Base-by-base conservation (phyloP, 345 rosid species). In the Theobroma cacao region DNA sequence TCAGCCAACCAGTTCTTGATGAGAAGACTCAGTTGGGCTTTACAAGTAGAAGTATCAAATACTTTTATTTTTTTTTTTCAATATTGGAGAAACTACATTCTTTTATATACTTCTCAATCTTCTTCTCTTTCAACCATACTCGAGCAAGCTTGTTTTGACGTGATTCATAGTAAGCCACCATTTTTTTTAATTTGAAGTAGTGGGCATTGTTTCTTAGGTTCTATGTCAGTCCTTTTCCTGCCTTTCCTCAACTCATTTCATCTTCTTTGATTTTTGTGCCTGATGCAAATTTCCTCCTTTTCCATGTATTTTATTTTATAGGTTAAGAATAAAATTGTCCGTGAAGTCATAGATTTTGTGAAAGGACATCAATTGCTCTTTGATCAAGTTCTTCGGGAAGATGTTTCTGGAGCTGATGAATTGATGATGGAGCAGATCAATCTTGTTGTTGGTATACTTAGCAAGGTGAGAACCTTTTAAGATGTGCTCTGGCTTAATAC, bases 271-370 rank as follows among this genome's bases (percentile, higher is more conserved):
- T 31, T 71, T 72, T 33, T 69, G 52, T 43, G 11, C 33, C 73
- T 17, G 36, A 69, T 26, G 36, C 17, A 56, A 15, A 30, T 69
- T 45, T 15, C 56, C 52, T 26, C 55, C 14, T 48, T 12, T 66
- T 55, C 31, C 65, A 33, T 63, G 71, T 72, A 20, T 43, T 48
- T 41, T 30, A 58, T 84, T 79, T 85, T 58, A 67, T 75, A 94
- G 98, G 97, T 92, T 63, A 92, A 89, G 88, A 95, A 91, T 80
- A 95, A 93, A 88, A 87, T 92, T 89, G 96, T 91, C 61, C 90
- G 94, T 26, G 97, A 93, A 85, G 93, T 93, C 64, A 79, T 90
- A 48, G 94, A 87, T 76, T 93, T 93, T 88, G 88, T 95, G 45
- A 88, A 89, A 85, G 95, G 93, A 82, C 92, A 91, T 83, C 90